Evolutionary conservation across 176 grass and related monocot genomes (phyloP), one percentile per base, ranked within the genome.

Genomic region (Cenchrus americanus): DNA sequence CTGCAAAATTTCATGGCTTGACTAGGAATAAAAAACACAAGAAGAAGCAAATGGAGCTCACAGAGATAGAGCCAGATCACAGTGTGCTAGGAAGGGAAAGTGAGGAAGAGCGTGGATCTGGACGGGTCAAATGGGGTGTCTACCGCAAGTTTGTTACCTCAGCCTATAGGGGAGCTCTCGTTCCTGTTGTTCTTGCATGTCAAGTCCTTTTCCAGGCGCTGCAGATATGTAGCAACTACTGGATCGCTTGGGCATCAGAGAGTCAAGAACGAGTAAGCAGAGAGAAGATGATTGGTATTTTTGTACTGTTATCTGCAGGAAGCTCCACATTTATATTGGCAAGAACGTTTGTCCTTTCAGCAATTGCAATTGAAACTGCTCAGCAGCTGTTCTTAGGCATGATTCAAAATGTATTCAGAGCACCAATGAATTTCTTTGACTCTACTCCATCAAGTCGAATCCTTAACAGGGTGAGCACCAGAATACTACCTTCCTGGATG

Each of bases 181-280:
- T 97, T 80, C 92, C 90, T 62, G 73, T 92, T 7, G 78, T 97
- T 81, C 72, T 97, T 53, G 71, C 84, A 14, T 97, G 90, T 77
- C 92, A 97, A 82, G 77, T 92, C 26, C 73, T 97, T 66, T 97
- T 97, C 75, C 94, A 94, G 71, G 86, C 54, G 73, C 46, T 94
- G 44, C 94, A 97, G 87, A 97, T 97, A 80, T 91, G 80, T 51
- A 92, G 94, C 86, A 97, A 92, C 83, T 97, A 97, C 61, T 97
- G 94, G 92, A 87, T 97, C 65, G 92, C 94, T 68, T 97, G 90
- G 90, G 92, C 94, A 87, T 89, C 88, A 30, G 94, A 90, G 66
- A 87, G 52, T 79, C 85, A 89, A 17, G 72, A 88, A 74, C 82
- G 62, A 83, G 81, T 97, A 66, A 94, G 83, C 60, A 97, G 80